Base-by-base conservation (phyloP, 179 eudicot genomes). In the Amaranthus tricolor region DNA sequence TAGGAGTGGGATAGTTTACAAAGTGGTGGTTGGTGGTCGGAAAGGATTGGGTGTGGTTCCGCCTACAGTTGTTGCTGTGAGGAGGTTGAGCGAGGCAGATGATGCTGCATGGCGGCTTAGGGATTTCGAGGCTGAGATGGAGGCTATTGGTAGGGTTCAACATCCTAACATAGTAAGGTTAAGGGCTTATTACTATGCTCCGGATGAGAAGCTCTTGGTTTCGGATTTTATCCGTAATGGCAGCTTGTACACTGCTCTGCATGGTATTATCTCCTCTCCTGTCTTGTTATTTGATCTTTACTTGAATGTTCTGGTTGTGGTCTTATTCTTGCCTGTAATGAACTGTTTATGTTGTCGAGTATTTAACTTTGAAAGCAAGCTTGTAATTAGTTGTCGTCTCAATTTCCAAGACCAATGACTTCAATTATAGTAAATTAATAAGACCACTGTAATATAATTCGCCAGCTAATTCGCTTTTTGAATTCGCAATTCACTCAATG, bases 161-260 rank as follows among this genome's bases (percentile, higher is more conserved):
- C 96, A 94, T 79, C 88, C 86, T 0, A 94, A 92, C 62, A 64
- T 94, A 14, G 93, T 92, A 70, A 73, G 89, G 84, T 74, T 94
- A 86, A 92, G 96, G 78, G 97, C 97, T 71, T 94, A 88, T 77
- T 94, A 94, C 71, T 92, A 90, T 82, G 93, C 96, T 7, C 81
- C 77, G 70, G 94, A 94, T 84, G 98, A 94, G 91, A 94, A 92
- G 69, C 80, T 92, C 75, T 75, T 94, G 82, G 86, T 94, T 55
- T 88, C 97, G 45, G 98, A 94, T 85, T 92, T 85, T 78, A 77
- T 94, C 53, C 65, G 87, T 63, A 92, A 90, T 81, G 98, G 98
- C 14, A 94, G 90, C 89, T 85, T 94, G 90, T 84, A 79, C 82
- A 76, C 86, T 68, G 96, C 98, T 16, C 73, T 94, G 79, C 98